Percentiles rank a stretch among this genome's conserved stretches.
Conservation (phyloP, 257 asterid genomes). For the Fraxinus quadrangulata region DNA sequence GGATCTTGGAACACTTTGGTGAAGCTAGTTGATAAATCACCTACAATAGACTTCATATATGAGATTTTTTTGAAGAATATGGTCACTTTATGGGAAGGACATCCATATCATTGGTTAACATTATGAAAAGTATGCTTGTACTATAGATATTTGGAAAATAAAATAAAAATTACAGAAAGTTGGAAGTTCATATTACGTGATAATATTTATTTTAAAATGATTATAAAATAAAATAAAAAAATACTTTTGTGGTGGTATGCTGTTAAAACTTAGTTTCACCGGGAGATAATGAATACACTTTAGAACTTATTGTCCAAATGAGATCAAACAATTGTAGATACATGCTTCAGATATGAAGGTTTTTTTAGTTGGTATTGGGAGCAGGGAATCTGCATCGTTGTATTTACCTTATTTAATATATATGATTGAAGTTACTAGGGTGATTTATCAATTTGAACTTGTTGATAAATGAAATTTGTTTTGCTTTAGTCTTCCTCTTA, state of each 20-base stretch:
- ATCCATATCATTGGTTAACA: too few species aligned
- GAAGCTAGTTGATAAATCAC: too few species aligned
- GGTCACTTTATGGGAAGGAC: too few species aligned
- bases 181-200: background rate
- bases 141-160: background rate
- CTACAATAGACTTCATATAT: too few species aligned
- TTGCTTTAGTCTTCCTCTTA: background rate
- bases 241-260: background rate
- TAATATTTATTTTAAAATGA: background rate
- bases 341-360: conserved; percentile 3
- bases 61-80: too few species aligned
- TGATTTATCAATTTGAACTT: background rate
- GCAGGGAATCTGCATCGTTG: conserved; percentile 3
- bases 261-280: background rate
- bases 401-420: background rate
- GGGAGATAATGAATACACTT: background rate
- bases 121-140: too few species aligned
- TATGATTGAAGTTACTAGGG: background rate
- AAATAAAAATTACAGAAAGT: background rate
- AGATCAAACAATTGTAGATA: background rate
- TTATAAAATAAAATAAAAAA: too few species aligned
- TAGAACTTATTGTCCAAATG: background rate
- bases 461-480: background rate
- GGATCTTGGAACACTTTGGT: background rate
- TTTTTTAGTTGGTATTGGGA: background rate